These are phyloP conservation scores for Blastobotrys indianensis DNA, from an alignment of 1,139 yeast genomes.

Conservation along the genomic window DNA sequence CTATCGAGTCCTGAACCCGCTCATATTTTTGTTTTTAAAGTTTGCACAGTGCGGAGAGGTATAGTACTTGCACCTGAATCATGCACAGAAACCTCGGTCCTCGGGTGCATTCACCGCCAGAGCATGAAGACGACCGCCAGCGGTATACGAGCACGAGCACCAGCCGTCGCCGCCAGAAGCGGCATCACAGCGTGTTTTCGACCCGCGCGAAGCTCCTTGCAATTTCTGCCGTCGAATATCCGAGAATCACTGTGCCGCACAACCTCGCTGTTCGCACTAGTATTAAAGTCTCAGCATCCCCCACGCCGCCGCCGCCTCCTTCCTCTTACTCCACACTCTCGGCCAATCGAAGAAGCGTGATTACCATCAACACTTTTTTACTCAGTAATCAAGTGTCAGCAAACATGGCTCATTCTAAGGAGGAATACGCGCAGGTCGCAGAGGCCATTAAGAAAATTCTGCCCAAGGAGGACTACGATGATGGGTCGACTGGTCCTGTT, in stretches of 20 bases:
- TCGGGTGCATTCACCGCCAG: too few species aligned
- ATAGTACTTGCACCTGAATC: too few species aligned
- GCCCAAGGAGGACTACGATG: conserved; percentile 66
- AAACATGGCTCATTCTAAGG: conserved; percentile 1
- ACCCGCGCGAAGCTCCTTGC: background rate
- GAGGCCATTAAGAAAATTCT: conserved; percentile 73
- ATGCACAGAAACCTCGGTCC: too few species aligned
- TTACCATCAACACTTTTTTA: conserved; percentile 4
- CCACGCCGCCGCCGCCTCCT: conserved; percentile 2
- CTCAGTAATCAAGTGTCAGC: background rate
- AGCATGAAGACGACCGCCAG: too few species aligned
- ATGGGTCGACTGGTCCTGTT: conserved; percentile 62
- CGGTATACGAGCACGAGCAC: too few species aligned
- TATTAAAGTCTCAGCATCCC: background rate
- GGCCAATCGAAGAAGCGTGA: background rate
- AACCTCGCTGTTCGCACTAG: background rate
- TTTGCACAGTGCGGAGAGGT: too few species aligned
- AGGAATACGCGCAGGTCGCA: conserved; percentile 65
- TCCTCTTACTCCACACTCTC: background rate
- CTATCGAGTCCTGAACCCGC: too few species aligned
- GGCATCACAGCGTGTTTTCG: too few species aligned
- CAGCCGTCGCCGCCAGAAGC: too few species aligned
- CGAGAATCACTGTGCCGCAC: conserved; percentile 9
- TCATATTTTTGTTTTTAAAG: too few species aligned
- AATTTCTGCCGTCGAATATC: conserved; percentile 4